Evolutionary conservation across 345 rosid species (phyloP).

Genomic region (Rhizophora mangle): DNA sequence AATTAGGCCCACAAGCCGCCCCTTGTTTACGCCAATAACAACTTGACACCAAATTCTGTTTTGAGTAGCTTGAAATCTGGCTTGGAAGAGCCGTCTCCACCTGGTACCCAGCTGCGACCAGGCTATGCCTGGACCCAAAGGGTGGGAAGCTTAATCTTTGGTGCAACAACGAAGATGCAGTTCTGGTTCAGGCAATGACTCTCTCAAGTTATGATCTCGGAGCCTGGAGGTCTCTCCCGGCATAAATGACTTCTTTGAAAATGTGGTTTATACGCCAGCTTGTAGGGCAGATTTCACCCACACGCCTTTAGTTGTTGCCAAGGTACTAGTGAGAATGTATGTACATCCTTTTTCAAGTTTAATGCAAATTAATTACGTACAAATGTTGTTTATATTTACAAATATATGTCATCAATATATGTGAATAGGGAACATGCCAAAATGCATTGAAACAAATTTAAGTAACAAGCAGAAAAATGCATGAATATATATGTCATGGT

Average conservation of each 20-base stretch:
- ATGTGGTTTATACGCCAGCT: slow-evolving; percentile 46
- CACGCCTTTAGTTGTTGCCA: slow-evolving; percentile 62
- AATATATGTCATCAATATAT: too few relatives aligned
- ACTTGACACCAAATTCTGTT: slow-evolving; percentile 26
- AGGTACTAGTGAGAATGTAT: slow-evolving; percentile 18
- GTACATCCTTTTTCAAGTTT: neutral
- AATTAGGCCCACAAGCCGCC: slow-evolving; percentile 33
- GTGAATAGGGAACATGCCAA: too few relatives aligned
- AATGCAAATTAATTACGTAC: too few relatives aligned
- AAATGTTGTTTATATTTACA: too few relatives aligned
- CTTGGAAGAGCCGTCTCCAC: slow-evolving; percentile 49
- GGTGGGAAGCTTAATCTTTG: slow-evolving; percentile 50
- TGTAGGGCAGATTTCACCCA: slow-evolving; percentile 36
- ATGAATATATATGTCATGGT: too few relatives aligned
- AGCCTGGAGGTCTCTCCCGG: slow-evolving; percentile 56
- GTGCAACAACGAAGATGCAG: slow-evolving; percentile 54
- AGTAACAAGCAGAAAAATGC: too few relatives aligned
- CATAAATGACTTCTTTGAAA: slow-evolving; percentile 50
- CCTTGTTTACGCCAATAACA: slow-evolving; percentile 1
- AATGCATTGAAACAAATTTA: too few relatives aligned
- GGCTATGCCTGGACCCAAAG: slow-evolving; percentile 40
- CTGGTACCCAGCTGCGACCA: slow-evolving; percentile 67
- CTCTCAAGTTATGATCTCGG: slow-evolving; percentile 37
- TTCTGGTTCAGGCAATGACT: slow-evolving; percentile 42
- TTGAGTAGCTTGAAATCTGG: slow-evolving; percentile 48